Evolutionary conservation across 108 stramenopile species (phyloP), one percentile per base, ranked within the genome.

Genomic region (Nannochloropsis granulata): DNA sequence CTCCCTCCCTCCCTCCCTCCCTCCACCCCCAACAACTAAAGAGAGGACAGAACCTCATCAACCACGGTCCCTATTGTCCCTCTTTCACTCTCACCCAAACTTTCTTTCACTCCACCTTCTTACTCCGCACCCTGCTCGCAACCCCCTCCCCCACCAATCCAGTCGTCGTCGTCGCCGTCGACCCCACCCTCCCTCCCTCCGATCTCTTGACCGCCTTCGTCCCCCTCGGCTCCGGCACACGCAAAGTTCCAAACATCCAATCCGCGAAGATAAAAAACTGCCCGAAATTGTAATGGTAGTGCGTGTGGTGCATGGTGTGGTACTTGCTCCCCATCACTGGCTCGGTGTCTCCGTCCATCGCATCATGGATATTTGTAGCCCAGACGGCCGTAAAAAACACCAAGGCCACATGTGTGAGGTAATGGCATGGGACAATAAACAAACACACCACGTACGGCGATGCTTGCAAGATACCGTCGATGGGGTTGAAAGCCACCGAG

Each of bases 321-420:
- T 94, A 95, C 83, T 94, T 94, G 87, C 84, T 86, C 23, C 93
- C 93, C 94, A 95, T 94, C 83, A 95, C 93, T n/a, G 94, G 94
- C 86, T 93, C 94, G 43, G 93, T 81, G 85, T 95, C 91, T 71
- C 90, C 93, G 81, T 93, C 92, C 93, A 94, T 93, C 14, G 94
- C 88, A 90, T 95, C 95, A 87, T 95, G 95, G 90, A 95, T 95
- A 90, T 94, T 94, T 16, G 95, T 95, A 21, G 95, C 94, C 95
- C 95, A 95, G 80, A 95, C 85, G 14, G 92, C 95, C 14, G 95
- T 94, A 85, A 94, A 94, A 88, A 93, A 94, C 14, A 95, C 83
- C 86, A 95, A 81, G 44, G 83, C 82, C 82, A 94, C 88, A 86
- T 95, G 95, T 24, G 93, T 94, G 79, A 93, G 79, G 92, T 95